phyloP scores from a whole-genome alignment of 352 stramenopile genomes.

The Pythium myriotylum region DNA sequence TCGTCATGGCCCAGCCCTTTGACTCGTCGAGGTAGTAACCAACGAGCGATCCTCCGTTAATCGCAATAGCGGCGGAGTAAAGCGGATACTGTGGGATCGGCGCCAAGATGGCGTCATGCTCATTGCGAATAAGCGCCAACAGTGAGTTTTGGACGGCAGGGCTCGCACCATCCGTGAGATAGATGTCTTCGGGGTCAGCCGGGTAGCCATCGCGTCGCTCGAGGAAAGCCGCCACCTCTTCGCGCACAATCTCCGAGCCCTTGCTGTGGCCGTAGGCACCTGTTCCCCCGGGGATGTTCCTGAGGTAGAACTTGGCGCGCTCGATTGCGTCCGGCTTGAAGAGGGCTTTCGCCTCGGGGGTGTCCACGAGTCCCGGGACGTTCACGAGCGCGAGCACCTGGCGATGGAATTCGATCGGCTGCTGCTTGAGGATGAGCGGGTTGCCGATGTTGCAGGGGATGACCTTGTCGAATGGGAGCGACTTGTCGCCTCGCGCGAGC shows the following conservation, averaged over 20 bases:
- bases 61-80: slow-evolving; percentile 97
- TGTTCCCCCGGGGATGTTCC: slow-evolving; percentile 85
- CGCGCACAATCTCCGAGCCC: slow-evolving; percentile 80
- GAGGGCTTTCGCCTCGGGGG: slow-evolving; percentile 73
- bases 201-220: slow-evolving; percentile 88
- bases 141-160: slow-evolving; percentile 94
- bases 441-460: slow-evolving; percentile 99
- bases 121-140: slow-evolving; percentile 87
- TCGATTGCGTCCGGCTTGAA: slow-evolving; percentile 88
- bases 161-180: slow-evolving; percentile 96
- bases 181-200: slow-evolving; percentile 95
- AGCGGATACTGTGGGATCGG: slow-evolving; percentile 99
- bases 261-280: slow-evolving; percentile 95
- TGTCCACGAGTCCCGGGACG: slow-evolving; percentile 85
- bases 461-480: slow-evolving; percentile 92
- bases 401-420: slow-evolving; percentile 93
- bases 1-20: slow-evolving; percentile 89
- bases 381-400: slow-evolving; percentile 92
- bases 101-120: slow-evolving; percentile 91
- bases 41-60: slow-evolving; percentile 93
- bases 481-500: slow-evolving; percentile 62
- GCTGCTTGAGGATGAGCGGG: slow-evolving; percentile 94
- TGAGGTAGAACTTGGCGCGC: slow-evolving; percentile 87
- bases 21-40: slow-evolving; percentile 98
- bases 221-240: slow-evolving; percentile 92